These are phyloP conservation scores for Pyronema domesticum DNA, from an alignment of 495 filamentous ascomycete genomes.

Conservation along the genomic window DNA sequence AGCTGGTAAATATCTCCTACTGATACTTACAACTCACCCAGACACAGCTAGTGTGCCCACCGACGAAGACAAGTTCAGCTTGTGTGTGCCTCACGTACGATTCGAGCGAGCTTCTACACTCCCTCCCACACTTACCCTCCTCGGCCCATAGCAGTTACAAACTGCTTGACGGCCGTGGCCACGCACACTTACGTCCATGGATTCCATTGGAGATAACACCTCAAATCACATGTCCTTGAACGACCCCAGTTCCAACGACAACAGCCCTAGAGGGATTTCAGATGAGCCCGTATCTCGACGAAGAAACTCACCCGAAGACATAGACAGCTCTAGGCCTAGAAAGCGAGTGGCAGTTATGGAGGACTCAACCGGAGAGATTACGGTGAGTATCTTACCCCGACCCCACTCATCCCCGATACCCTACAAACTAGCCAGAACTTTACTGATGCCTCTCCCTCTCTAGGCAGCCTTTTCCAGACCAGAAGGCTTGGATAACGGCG, in stretches of 20 bases:
- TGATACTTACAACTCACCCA: too few relatives aligned
- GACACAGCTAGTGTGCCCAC: too few relatives aligned
- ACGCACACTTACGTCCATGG: constrained; percentile 10
- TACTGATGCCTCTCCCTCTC: neutral
- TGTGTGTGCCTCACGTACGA: too few relatives aligned
- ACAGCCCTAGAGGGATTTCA: constrained; percentile 24
- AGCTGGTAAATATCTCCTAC: too few relatives aligned
- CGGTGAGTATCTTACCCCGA: neutral
- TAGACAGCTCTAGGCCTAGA: constrained; percentile 20
- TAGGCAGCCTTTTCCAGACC: neutral
- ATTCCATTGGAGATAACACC: constrained; percentile 23
- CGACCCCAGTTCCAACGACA: constrained; percentile 21
- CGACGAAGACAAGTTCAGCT: too few relatives aligned
- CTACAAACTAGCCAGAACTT: neutral
- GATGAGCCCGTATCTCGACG: constrained; percentile 24
- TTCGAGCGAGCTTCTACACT: too few relatives aligned
- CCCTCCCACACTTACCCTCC: too few relatives aligned
- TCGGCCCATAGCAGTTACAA: too few relatives aligned
- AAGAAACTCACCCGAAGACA: constrained; percentile 25
- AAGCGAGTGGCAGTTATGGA: constrained; percentile 25
- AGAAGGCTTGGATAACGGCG: neutral
- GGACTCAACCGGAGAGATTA: constrained; percentile 13
- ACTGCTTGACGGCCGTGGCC: too few relatives aligned
- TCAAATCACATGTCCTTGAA: constrained; percentile 23
- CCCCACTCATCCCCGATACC: neutral